Evolutionary conservation across 169 alveolate species (phyloP), one percentile per base, ranked within the genome.

Genomic region (Babesia microti): DNA sequence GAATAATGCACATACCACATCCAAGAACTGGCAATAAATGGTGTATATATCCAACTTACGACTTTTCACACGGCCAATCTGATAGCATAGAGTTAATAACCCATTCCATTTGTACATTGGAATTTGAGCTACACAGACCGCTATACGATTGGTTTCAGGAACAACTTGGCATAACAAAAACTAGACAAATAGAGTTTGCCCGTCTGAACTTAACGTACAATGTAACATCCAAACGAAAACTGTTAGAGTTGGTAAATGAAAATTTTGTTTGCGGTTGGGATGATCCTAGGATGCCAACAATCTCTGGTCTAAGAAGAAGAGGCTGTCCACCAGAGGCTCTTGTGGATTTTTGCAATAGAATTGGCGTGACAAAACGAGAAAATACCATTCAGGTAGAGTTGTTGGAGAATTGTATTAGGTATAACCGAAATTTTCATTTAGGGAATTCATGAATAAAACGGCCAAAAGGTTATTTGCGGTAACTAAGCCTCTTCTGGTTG

Each of bases 1-100:
- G 98, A 39, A 87, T 87, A 22, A 70, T 78, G 23, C 65, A 66
- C 36, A 67, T 72, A 14, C 69, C 87, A 0, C 99, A 97, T 61
- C 99, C 98, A 3, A 96, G 94, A 46, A 95, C 97, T 12, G 98
- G 98, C 12, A 83, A 92, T 51, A 81, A 85, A 60, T 97, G 99
- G 99, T 78, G 92, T 50, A 89, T 95, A 12, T 95, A 97, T 68
- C 99, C 99, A 1, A 92, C 94, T 80, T 97, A 95, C 79, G 99
- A 97, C 80, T 93, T 85, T 68, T 97, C 98, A 5, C 99, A 97
- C 55, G 97, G 99, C 22, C 91, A 95, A 53, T 87, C 89, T 33
- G 99, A 97, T 59, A 89, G 98, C 9, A 78, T 95, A 23, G 99
- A 95, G 74, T 74, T 83, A 45, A 91, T 97, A 37, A 92, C 98